Conservation (phyloP, 2,329 filamentous ascomycete species). For the Pseudopyrenochaeta lycopersici region DNA sequence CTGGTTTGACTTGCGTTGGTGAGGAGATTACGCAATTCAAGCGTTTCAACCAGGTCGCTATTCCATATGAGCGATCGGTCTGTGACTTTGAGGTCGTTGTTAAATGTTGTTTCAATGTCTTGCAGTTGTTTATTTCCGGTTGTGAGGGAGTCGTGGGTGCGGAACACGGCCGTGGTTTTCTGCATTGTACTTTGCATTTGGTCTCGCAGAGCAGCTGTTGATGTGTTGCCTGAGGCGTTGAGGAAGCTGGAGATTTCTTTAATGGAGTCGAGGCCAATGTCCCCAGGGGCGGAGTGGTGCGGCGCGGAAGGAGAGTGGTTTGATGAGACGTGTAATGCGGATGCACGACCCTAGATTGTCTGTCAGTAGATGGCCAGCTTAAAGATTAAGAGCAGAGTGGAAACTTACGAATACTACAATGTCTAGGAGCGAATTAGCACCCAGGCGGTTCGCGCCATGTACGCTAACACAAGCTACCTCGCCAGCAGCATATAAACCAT, state of each 20-base stretch:
- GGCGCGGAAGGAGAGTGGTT: constrained; percentile 50
- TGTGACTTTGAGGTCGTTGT: constrained; percentile 46
- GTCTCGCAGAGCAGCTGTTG: constrained; percentile 50
- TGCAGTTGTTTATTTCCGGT: constrained; percentile 44
- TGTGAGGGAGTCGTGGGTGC: constrained; percentile 50
- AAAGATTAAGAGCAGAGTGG: neutral
- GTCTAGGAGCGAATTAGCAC: constrained; percentile 60
- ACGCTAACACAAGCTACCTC: constrained; percentile 61
- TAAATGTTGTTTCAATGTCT: constrained; percentile 50
- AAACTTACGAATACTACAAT: constrained; percentile 57
- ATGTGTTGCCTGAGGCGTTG: constrained; percentile 46
- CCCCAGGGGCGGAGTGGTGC: constrained; percentile 44
- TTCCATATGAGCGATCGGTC: constrained; percentile 62
- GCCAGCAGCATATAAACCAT: constrained; percentile 59
- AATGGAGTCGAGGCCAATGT: constrained; percentile 49
- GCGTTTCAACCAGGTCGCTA: constrained; percentile 57
- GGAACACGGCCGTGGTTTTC: constrained; percentile 57
- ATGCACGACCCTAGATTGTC: constrained; percentile 52
- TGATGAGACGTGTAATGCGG: constrained; percentile 53
- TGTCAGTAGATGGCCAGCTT: neutral
- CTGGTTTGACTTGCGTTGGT: constrained; percentile 59
- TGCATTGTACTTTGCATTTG: constrained; percentile 60
- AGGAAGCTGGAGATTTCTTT: constrained; percentile 49
- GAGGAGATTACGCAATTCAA: constrained; percentile 58
- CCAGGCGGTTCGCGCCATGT: constrained; percentile 59